These are phyloP conservation scores for Grammothele lineata DNA, from an alignment of 768 basidiomycete genomes.

Conservation along the genomic window DNA sequence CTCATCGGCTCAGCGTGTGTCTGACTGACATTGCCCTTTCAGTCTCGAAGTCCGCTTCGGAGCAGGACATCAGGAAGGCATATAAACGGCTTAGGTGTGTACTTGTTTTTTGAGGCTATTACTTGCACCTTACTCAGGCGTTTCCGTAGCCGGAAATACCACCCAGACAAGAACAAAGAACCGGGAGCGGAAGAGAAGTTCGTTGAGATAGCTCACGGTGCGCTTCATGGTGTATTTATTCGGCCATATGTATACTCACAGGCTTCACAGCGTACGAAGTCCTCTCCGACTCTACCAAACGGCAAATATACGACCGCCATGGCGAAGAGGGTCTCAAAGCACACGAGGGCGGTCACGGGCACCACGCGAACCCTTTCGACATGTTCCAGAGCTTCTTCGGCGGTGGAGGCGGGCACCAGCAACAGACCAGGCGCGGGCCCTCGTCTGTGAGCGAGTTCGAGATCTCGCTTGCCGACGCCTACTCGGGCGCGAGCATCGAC, in stretches of 20 bases:
- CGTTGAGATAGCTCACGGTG: conserved; percentile 88
- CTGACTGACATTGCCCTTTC: conserved; percentile 18
- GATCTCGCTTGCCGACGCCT: conserved; percentile 85
- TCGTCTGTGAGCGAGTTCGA: conserved; percentile 80
- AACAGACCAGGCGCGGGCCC: conserved; percentile 71
- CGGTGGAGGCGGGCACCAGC: conserved; percentile 65
- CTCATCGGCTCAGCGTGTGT: conserved; percentile 14
- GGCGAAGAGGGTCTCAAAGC: conserved; percentile 95
- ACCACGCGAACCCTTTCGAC: conserved; percentile 85
- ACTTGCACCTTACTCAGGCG: neutral
- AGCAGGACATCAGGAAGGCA: conserved; percentile 86
- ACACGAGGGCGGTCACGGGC: conserved; percentile 80
- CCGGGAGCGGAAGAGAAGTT: conserved; percentile 80
- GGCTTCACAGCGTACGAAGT: conserved; percentile 79
- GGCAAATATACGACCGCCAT: conserved; percentile 88
- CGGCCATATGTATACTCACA: neutral
- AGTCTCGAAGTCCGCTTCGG: conserved; percentile 76
- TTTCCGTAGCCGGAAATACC: conserved; percentile 32
- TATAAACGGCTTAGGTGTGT: conserved; percentile 80
- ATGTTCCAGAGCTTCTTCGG: conserved; percentile 93
- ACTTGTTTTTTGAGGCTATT: too few species aligned
- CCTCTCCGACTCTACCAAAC: conserved; percentile 88
- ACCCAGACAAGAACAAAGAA: conserved; percentile 95
- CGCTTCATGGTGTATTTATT: conserved; percentile 17
- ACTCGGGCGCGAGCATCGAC: conserved; percentile 83